Evolutionary conservation across 768 basidiomycete genomes (phyloP).

Genomic region (Pisolithus orientalis): DNA sequence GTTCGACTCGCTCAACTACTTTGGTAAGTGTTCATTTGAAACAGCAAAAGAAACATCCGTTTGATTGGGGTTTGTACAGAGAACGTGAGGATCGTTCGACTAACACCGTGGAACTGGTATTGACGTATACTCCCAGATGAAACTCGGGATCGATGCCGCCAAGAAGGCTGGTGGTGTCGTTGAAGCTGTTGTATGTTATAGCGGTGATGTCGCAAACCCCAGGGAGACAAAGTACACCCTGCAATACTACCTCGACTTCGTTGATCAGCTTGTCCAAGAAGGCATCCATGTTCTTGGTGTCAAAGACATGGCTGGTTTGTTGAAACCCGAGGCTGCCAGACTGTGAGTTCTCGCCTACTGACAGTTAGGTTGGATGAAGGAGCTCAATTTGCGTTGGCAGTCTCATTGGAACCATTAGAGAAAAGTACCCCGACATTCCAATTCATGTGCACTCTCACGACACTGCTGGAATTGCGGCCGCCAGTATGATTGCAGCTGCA

Average conservation of each 20-base stretch:
- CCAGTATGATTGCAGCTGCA: slow-evolving; percentile 95
- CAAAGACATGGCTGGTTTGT: slow-evolving; percentile 97
- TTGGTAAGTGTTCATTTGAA: slow-evolving; percentile 50
- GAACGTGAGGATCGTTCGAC: slow-evolving; percentile 45
- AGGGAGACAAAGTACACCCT: slow-evolving; percentile 97
- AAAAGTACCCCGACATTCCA: slow-evolving; percentile 94
- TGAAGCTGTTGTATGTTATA: slow-evolving; percentile 97
- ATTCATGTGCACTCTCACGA: slow-evolving; percentile 99
- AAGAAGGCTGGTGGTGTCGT: slow-evolving; percentile 99
- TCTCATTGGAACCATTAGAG: slow-evolving; percentile 89
- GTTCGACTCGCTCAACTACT: slow-evolving; percentile 98
- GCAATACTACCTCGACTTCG: slow-evolving; percentile 94
- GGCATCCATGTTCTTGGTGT: slow-evolving; percentile 96
- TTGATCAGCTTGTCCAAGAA: slow-evolving; percentile 86
- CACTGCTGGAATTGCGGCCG: slow-evolving; percentile 95
- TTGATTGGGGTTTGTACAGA: slow-evolving; percentile 35
- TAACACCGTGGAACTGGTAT: not conserved
- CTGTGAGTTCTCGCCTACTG: slow-evolving; percentile 45
- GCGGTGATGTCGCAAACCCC: slow-evolving; percentile 91
- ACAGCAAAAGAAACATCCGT: not conserved
- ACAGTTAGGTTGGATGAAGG: not conserved
- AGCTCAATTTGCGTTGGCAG: slow-evolving; percentile 32
- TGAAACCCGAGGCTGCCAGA: slow-evolving; percentile 92
- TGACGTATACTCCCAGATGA: slow-evolving; percentile 56
- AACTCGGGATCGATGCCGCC: slow-evolving; percentile 96